Conservation (phyloP, 768 basidiomycete species). For the Phallus indusiatus region DNA sequence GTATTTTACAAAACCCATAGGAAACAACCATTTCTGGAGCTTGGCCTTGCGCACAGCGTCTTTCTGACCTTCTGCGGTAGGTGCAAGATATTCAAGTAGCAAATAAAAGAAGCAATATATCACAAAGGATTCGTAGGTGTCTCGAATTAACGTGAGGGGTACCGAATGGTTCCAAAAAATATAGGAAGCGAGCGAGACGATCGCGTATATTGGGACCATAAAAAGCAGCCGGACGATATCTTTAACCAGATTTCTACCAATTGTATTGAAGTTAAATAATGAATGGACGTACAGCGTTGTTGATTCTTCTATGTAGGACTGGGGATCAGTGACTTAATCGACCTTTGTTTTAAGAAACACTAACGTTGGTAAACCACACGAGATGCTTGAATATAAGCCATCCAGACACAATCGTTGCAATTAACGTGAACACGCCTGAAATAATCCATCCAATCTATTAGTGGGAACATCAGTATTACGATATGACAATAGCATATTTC, state of each 20-base stretch:
- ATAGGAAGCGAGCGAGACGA: constrained; percentile 59
- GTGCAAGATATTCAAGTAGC: constrained; percentile 60
- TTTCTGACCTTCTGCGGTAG: constrained; percentile 50
- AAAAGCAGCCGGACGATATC: constrained; percentile 68
- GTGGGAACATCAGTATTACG: background rate
- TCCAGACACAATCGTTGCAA: constrained; percentile 47
- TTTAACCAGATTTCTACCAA: constrained; percentile 17
- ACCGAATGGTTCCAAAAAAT: constrained; percentile 68
- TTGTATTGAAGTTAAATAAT: background rate
- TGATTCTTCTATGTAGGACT: constrained; percentile 27
- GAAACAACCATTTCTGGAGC: constrained; percentile 58
- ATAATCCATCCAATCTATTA: constrained; percentile 61
- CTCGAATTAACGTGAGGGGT: constrained; percentile 57
- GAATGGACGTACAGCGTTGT: constrained; percentile 45
- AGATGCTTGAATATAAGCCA: constrained; percentile 74
- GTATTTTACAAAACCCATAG: constrained; percentile 48
- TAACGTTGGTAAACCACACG: constrained; percentile 59
- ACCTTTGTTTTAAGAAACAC: constrained; percentile 15
- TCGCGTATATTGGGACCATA: constrained; percentile 70
- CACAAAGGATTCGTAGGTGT: constrained; percentile 69
- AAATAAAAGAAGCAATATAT: constrained; percentile 74
- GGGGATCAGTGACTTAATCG: background rate
- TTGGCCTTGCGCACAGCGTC: constrained; percentile 42
- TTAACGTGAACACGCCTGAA: constrained; percentile 45
- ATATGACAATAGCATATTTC: background rate